Evolutionary conservation across 176 grass and related monocot genomes (phyloP).

Genomic region (Phragmites australis): DNA sequence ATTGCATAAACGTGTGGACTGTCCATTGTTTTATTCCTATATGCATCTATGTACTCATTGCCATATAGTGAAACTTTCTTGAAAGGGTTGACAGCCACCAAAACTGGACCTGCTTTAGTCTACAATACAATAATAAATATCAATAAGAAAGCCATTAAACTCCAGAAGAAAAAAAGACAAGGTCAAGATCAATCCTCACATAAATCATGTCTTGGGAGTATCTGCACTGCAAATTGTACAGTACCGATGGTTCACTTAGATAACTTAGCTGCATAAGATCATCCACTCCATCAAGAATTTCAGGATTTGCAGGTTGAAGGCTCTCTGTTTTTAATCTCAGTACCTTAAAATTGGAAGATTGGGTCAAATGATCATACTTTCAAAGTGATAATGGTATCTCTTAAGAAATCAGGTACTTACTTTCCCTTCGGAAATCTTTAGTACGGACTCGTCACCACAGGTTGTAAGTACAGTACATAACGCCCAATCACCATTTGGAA

Average conservation of each 20-base stretch:
- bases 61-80: slow-evolving; percentile 94
- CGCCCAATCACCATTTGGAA: slow-evolving; percentile 78
- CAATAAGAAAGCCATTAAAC: slow-evolving; percentile 40
- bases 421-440: slow-evolving; percentile 70
- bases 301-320: slow-evolving; percentile 89
- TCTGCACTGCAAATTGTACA: slow-evolving; percentile 95
- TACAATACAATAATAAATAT: slow-evolving; percentile 48
- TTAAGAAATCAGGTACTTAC: slow-evolving; percentile 53
- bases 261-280: slow-evolving; percentile 99
- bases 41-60: slow-evolving; percentile 78
- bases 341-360: slow-evolving; percentile 54
- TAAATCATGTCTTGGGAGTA: slow-evolving; percentile 89
- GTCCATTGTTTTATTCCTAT: slow-evolving; percentile 76
- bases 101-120: slow-evolving; percentile 99
- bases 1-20: slow-evolving; percentile 98
- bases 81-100: slow-evolving; percentile 95
- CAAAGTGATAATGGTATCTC: slow-evolving; percentile 11
- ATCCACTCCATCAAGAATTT: slow-evolving; percentile 97
- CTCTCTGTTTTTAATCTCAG: slow-evolving; percentile 72
- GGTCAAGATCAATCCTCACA: slow-evolving; percentile 56
- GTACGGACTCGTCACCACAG: slow-evolving; percentile 66
- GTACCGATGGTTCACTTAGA: slow-evolving; percentile 91
- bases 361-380: slow-evolving; percentile 19
- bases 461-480: slow-evolving; percentile 79
- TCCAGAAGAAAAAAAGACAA: slow-evolving; percentile 25